Percentiles rank a stretch among this genome's conserved stretches.
phyloP scores from a whole-genome alignment of 2,329 filamentous ascomycete species.

The Trichophyton mentagrophytes region DNA sequence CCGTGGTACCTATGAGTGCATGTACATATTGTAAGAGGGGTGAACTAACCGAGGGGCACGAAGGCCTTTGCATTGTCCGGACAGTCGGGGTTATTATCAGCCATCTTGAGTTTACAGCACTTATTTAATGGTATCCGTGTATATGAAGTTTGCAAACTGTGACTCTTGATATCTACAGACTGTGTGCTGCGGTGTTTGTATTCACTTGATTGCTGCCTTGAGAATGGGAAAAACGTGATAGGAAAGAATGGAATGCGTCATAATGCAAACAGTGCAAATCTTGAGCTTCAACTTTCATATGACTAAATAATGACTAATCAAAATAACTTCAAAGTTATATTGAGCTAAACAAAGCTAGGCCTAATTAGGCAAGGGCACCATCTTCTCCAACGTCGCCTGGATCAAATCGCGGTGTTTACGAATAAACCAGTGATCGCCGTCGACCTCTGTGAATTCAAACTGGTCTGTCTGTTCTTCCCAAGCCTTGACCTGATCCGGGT shows the following conservation, averaged over 20 bases:
- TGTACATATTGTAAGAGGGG: not conserved
- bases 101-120: constrained; percentile 16
- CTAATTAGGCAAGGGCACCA: not conserved
- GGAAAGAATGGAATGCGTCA: no score
- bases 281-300: no score
- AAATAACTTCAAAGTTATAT: no score
- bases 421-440: not conserved
- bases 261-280: no score
- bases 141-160: not conserved
- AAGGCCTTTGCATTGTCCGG: constrained; percentile 35
- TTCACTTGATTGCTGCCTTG: no score
- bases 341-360: no score
- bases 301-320: no score
- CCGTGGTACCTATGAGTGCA: constrained; percentile 3
- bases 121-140: not conserved
- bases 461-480: not conserved
- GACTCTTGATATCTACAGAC: not conserved
- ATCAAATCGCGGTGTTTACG: not conserved
- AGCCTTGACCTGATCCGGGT: not conserved
- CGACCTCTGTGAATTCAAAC: not conserved
- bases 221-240: no score
- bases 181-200: no score
- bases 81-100: constrained; percentile 23
- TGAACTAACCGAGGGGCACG: constrained; percentile 33
- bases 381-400: not conserved